A percentile compares a stretch with the other conserved stretches of the same genome.
phyloP scores from a whole-genome alignment of 2,329 filamentous ascomycete genomes.

The Chaetomiaceae sp. region DNA sequence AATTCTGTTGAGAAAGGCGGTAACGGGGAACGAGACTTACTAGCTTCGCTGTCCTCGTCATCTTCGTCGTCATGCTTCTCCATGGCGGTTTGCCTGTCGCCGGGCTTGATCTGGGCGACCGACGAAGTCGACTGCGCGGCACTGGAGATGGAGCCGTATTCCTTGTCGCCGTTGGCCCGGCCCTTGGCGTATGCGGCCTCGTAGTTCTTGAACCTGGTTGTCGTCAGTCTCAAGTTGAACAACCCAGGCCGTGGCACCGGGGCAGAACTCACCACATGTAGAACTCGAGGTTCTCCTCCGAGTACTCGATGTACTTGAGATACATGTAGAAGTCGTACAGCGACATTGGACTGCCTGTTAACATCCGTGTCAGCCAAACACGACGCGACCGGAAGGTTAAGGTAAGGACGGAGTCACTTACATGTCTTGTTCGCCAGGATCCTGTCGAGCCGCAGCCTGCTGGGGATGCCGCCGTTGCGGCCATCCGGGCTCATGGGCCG shows the following conservation, averaged over 20 bases:
- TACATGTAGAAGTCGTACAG: slow-evolving; percentile 50
- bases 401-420: slow-evolving; percentile 20
- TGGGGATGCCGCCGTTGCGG: slow-evolving; percentile 36
- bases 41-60: slow-evolving; percentile 27
- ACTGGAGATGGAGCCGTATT: slow-evolving; percentile 27
- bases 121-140: slow-evolving; percentile 29
- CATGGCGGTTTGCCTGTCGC: slow-evolving; percentile 18
- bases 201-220: slow-evolving; percentile 42
- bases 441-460: slow-evolving; percentile 39
- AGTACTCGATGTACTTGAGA: slow-evolving; percentile 46
- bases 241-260: too few relatives aligned
- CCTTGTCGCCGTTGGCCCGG: slow-evolving; percentile 25
- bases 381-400: background rate
- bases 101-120: slow-evolving; percentile 22
- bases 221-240: too few relatives aligned
- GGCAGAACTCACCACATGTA: slow-evolving; percentile 41
- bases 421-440: slow-evolving; percentile 47
- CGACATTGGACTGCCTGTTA: slow-evolving; percentile 43
- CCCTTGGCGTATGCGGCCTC: slow-evolving; percentile 32
- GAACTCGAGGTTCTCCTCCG: slow-evolving; percentile 47
- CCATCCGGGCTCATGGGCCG: slow-evolving; percentile 37
- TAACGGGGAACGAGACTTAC: slow-evolving; percentile 25
- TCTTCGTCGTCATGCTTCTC: slow-evolving; percentile 16
- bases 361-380: slow-evolving; percentile 5
- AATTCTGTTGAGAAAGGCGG: background rate